These are phyloP conservation scores for Vitis cinerea DNA, from an alignment of 164 flowering plant genomes.

Conservation along the genomic window DNA sequence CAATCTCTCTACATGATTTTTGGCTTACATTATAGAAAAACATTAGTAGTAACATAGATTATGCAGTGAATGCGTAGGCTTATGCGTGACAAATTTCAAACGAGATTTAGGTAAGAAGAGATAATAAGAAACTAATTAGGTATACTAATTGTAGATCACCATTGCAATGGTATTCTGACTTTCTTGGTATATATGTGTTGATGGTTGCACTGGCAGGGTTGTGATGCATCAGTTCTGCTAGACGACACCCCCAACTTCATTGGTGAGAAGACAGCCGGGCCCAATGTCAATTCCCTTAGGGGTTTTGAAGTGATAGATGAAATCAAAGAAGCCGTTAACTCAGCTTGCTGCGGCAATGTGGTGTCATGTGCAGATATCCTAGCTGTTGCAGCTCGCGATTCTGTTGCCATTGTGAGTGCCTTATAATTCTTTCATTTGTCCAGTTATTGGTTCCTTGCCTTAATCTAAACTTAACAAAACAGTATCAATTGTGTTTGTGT, in stretches of 20 bases:
- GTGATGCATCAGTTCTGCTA: slow-evolving; percentile 56
- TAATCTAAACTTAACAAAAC: neutral
- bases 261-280: slow-evolving; percentile 41
- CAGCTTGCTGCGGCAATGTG: slow-evolving; percentile 25
- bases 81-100: too few species aligned
- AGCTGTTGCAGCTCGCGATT: slow-evolving; percentile 47
- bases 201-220: slow-evolving; percentile 38
- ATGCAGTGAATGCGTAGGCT: too few species aligned
- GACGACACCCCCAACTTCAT: slow-evolving; percentile 33
- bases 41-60: too few species aligned
- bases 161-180: too few species aligned
- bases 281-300: slow-evolving; percentile 33
- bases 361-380: slow-evolving; percentile 61
- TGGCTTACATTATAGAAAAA: too few species aligned
- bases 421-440: neutral
- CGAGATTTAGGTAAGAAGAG: too few species aligned
- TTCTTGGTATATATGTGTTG: neutral
- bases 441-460: too few species aligned
- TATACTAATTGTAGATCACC: slow-evolving; percentile 2
- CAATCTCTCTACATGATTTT: too few species aligned
- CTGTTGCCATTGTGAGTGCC: slow-evolving; percentile 20
- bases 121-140: too few species aligned
- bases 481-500: neutral
- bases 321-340: slow-evolving; percentile 38
- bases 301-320: slow-evolving; percentile 46